Conservation (phyloP, 2,329 filamentous ascomycete species). For the Trichoderma atrobrunneum region DNA sequence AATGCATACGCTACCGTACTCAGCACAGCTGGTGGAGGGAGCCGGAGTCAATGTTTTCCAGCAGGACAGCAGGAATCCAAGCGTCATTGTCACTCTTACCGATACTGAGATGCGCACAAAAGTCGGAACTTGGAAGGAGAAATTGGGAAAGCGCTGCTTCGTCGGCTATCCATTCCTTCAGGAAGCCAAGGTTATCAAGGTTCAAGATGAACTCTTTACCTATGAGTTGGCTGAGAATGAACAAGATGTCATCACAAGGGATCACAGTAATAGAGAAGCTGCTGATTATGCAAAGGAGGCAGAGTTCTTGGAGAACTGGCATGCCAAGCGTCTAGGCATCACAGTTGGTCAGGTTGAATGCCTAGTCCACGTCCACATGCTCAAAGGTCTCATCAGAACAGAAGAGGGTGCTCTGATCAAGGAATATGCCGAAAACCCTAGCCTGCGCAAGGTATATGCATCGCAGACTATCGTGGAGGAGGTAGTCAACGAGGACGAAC, state of each 20-base stretch:
- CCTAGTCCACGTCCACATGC: conserved; percentile 86
- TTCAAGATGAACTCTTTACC: conserved; percentile 91
- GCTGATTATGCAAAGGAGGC: conserved; percentile 83
- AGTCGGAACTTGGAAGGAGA: conserved; percentile 69
- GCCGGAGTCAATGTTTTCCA: conserved; percentile 95
- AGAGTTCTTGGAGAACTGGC: conserved; percentile 76
- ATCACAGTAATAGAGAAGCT: conserved; percentile 74
- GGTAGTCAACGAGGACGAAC: conserved; percentile 84
- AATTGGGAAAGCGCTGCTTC: conserved; percentile 81
- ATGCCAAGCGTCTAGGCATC: conserved; percentile 88
- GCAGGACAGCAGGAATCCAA: conserved; percentile 92
- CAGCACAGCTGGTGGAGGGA: conserved; percentile 65
- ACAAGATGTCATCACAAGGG: conserved; percentile 61
- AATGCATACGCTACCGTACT: conserved; percentile 79
- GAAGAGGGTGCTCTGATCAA: conserved; percentile 89
- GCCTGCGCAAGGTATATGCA: conserved; percentile 87
- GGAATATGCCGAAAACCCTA: conserved; percentile 83
- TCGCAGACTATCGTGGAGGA: conserved; percentile 86
- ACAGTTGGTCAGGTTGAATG: conserved; percentile 84
- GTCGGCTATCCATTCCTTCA: conserved; percentile 95
- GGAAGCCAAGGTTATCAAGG: conserved; percentile 83
- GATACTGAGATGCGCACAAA: conserved; percentile 70
- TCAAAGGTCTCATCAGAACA: conserved; percentile 86
- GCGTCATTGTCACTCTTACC: conserved; percentile 83
- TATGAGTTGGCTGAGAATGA: conserved; percentile 70